These are phyloP conservation scores for Phytophthora fragariae DNA, from an alignment of 352 stramenopile species.

Conservation along the genomic window DNA sequence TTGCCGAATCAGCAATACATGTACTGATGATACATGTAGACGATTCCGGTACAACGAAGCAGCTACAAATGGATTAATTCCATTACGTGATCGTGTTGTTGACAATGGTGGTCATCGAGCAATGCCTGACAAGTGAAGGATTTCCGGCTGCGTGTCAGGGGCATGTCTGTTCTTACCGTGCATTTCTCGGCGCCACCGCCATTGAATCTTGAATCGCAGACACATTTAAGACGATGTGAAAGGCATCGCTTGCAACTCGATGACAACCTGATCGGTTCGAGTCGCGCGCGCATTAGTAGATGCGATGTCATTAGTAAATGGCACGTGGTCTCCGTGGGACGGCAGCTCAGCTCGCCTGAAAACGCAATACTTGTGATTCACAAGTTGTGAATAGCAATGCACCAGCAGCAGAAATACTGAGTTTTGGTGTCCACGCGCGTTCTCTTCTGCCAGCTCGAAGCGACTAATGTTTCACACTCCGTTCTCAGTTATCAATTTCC, in stretches of 20 bases:
- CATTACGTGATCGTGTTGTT: constrained; percentile 11
- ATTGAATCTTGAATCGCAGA: constrained; percentile 9
- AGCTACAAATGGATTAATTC: constrained; percentile 1
- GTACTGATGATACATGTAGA: background rate
- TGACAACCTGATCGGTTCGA: constrained; percentile 28
- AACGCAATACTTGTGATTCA: constrained; percentile 22
- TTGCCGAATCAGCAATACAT: background rate
- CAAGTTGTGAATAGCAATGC: constrained; percentile 40
- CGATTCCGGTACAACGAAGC: background rate
- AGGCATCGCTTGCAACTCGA: constrained; percentile 14
- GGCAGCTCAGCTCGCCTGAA: constrained; percentile 25
- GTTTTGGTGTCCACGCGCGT: background rate
- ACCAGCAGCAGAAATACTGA: constrained; percentile 12
- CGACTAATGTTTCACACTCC: background rate
- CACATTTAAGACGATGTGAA: constrained; percentile 16
- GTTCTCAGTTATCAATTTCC: constrained; percentile 30
- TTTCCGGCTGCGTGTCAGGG: constrained; percentile 32
- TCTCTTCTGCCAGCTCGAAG: background rate
- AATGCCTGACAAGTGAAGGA: constrained; percentile 21
- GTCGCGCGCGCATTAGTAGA: constrained; percentile 35
- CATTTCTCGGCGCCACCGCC: constrained; percentile 20
- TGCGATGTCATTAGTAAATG: constrained; percentile 38
- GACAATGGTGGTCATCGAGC: constrained; percentile 12
- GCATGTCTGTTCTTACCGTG: constrained; percentile 4
- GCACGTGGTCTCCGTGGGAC: constrained; percentile 37